Conservation (phyloP, 2,329 filamentous ascomycete genomes). For the Reticulascus tulasneorum region DNA sequence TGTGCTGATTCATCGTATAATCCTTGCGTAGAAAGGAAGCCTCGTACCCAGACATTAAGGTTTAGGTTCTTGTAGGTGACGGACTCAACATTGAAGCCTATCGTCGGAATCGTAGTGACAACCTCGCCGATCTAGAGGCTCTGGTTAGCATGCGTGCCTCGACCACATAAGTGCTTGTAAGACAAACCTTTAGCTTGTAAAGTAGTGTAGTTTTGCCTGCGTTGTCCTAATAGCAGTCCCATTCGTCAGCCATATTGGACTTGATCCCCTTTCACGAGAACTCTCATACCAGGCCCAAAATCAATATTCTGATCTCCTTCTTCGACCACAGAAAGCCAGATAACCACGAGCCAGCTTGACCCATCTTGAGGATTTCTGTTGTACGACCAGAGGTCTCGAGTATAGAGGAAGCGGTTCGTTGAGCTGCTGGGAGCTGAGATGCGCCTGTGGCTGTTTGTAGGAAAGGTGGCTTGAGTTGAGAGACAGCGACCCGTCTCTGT, state of each 20-base stretch:
- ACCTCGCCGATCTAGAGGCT: constrained; percentile 83
- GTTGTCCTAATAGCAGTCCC: constrained; percentile 66
- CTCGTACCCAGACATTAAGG: constrained; percentile 92
- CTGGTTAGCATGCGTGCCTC: neutral
- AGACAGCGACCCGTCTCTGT: no score
- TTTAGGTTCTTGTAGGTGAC: constrained; percentile 98
- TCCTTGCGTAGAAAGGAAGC: neutral
- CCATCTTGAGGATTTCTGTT: constrained; percentile 45
- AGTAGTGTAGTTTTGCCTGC: constrained; percentile 96
- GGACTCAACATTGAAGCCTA: constrained; percentile 98
- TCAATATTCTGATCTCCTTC: constrained; percentile 97
- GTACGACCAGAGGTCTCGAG: constrained; percentile 2
- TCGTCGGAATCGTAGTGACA: constrained; percentile 97
- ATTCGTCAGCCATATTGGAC: constrained; percentile 9
- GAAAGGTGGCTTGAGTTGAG: constrained; percentile 12
- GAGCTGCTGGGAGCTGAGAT: constrained; percentile 1
- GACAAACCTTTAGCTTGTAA: constrained; percentile 82
- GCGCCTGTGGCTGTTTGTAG: constrained; percentile 3
- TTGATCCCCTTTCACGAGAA: constrained; percentile 7
- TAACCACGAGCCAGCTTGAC: constrained; percentile 64
- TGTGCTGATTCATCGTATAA: constrained; percentile 4
- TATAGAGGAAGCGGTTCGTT: neutral
- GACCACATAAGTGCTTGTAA: neutral
- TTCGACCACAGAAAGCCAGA: constrained; percentile 79
- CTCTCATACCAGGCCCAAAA: constrained; percentile 76